phyloP scores from a whole-genome alignment of 192 early-diverging fungal genomes.

The Coemansia sp. region DNA sequence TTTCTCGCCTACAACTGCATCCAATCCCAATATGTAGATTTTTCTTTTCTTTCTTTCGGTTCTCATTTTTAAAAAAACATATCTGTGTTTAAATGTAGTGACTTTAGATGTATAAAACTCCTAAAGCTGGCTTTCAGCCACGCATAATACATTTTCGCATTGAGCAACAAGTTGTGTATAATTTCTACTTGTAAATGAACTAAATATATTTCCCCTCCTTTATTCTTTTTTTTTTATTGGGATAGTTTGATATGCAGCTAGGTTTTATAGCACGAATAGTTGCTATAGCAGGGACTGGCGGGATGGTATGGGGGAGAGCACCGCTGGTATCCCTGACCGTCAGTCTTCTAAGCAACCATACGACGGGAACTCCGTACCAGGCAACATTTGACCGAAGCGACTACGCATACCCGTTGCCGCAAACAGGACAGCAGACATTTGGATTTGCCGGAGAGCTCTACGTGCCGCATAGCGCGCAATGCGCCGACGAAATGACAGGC shows the following conservation, averaged over 20 bases:
- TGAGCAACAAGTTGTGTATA: neutral
- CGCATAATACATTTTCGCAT: conserved; percentile 2
- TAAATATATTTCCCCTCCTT: no score
- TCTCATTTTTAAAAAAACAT: no score
- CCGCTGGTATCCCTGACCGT: conserved; percentile 42
- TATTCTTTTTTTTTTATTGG: no score
- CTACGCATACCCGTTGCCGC: conserved; percentile 39
- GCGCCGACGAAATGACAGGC: conserved; percentile 29
- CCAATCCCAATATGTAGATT: conserved; percentile 36
- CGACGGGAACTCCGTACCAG: conserved; percentile 14
- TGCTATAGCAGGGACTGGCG: neutral
- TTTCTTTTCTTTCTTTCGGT: conserved; percentile 5
- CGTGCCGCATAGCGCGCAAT: conserved; percentile 16
- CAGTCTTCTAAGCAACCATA: conserved; percentile 22
- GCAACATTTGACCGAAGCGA: conserved; percentile 48
- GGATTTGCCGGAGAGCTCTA: conserved; percentile 45
- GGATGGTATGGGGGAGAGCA: conserved; percentile 9
- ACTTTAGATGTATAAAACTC: conserved; percentile 2
- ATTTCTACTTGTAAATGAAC: no score
- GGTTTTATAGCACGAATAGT: neutral
- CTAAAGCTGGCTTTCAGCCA: neutral
- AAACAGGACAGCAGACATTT: conserved; percentile 28
- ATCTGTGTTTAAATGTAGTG: neutral
- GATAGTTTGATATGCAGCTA: no score
- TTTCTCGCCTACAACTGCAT: conserved; percentile 15